Evolutionary conservation across 345 rosid genomes (phyloP).

Genomic region (Aegle marmelos): DNA sequence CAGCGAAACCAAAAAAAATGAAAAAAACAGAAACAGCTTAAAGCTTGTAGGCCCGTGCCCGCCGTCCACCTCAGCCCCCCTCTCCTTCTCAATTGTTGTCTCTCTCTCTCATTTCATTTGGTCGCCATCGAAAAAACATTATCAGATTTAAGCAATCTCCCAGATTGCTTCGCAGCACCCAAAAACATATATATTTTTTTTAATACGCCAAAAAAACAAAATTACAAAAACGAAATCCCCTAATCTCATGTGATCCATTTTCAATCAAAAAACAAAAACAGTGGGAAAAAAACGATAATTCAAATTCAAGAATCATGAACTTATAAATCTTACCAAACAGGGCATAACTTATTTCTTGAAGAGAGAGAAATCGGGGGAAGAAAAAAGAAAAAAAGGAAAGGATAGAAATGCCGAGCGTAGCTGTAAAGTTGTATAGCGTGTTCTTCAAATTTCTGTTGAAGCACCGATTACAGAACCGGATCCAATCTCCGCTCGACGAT

Average conservation of each 20-base stretch:
- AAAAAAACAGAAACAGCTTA: not conserved
- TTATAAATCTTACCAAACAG: not conserved
- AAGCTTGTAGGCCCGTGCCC: conserved; percentile 5
- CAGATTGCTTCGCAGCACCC: conserved; percentile 5
- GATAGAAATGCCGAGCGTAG: conserved; percentile 78
- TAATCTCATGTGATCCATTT: conserved; percentile 22
- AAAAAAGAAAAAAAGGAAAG: not conserved
- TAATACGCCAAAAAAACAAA: not conserved
- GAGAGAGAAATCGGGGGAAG: not conserved
- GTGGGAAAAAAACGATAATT: not conserved
- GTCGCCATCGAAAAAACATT: conserved; percentile 19
- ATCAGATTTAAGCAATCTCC: conserved; percentile 26
- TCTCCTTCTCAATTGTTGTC: no score
- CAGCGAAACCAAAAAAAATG: not conserved
- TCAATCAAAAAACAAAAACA: not conserved
- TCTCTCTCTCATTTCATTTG: conserved; percentile 4
- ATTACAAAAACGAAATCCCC: conserved; percentile 18
- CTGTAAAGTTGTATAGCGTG: conserved; percentile 80
- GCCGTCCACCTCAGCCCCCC: conserved; percentile 27
- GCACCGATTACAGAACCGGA: conserved; percentile 79
- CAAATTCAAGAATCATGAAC: not conserved
- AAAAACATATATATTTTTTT: not conserved
- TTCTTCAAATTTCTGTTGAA: conserved; percentile 90
- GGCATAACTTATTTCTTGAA: not conserved
- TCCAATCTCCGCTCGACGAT: conserved; percentile 46